Percentiles rank a stretch among this genome's conserved stretches.
Evolutionary conservation across 345 rosid genomes (phyloP).

Genomic region (Camelina laxa): DNA sequence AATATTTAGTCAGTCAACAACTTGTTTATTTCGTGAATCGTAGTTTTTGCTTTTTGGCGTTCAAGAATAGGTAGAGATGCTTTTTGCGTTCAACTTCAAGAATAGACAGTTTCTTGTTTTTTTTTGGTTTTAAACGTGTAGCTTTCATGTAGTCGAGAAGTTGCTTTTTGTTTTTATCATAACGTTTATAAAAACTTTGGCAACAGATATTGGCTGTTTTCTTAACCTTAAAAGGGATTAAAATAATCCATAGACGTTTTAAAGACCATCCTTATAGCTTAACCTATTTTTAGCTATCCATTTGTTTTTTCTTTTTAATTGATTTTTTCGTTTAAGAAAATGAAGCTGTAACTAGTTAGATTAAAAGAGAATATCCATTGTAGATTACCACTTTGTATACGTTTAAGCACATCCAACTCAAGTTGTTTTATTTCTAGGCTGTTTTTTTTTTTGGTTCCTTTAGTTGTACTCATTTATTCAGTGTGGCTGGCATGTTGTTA

Average conservation of each 20-base stretch:
- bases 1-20: conserved; percentile 35
- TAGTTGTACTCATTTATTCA: neutral
- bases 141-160: conserved; percentile 14
- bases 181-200: conserved; percentile 36
- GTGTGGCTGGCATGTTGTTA: neutral
- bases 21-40: conserved; percentile 41
- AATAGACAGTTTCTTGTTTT: conserved; percentile 10
- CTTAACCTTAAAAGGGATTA: neutral
- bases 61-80: conserved; percentile 16
- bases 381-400: neutral
- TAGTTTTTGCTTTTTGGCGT: conserved; percentile 22
- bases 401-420: neutral
- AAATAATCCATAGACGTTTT: neutral
- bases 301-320: neutral
- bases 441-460: neutral
- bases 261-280: neutral
- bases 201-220: conserved; percentile 36
- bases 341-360: neutral
- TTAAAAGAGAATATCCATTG: neutral
- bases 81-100: conserved; percentile 23
- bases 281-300: neutral
- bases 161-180: conserved; percentile 28
- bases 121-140: conserved; percentile 26
- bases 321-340: neutral
- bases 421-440: conserved; percentile 1